Percentiles rank a stretch among this genome's conserved stretches.
These are phyloP conservation scores for Setomelanomma holmii DNA, from an alignment of 2,329 filamentous ascomycete species.

Conservation along the genomic window DNA sequence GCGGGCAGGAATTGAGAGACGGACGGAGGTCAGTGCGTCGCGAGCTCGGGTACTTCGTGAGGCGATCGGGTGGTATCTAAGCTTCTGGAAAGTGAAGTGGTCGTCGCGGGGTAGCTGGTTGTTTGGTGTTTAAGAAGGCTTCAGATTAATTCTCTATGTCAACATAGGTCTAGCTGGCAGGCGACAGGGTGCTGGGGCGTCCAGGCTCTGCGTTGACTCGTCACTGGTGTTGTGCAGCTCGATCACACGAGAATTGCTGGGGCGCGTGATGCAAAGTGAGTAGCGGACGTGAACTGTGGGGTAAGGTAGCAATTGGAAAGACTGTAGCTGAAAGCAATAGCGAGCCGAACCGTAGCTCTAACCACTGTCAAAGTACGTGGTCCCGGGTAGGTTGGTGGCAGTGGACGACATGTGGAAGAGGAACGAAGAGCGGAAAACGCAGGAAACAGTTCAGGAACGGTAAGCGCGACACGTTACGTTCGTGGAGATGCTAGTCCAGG, in stretches of 20 bases:
- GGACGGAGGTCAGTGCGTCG: conserved; percentile 7
- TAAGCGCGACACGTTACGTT: conserved; percentile 44
- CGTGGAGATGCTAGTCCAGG: conserved; percentile 32
- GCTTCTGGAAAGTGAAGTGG: background rate
- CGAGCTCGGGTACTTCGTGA: conserved; percentile 8
- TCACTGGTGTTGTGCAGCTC: conserved; percentile 11
- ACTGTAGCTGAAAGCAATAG: conserved; percentile 28
- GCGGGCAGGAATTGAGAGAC: background rate
- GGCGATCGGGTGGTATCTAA: background rate
- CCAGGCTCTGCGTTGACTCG: conserved; percentile 12
- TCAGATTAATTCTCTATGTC: conserved; percentile 26
- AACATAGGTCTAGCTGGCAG: conserved; percentile 21
- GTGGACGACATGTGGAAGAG: conserved; percentile 47
- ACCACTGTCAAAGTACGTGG: conserved; percentile 48
- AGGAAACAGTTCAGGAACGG: conserved; percentile 29
- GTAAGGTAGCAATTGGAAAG: conserved; percentile 33
- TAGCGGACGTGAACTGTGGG: conserved; percentile 32
- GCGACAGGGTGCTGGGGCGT: conserved; percentile 14
- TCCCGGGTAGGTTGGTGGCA: conserved; percentile 41
- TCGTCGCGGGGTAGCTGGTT: conserved; percentile 27
- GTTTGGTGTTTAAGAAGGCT: conserved; percentile 16
- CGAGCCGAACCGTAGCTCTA: conserved; percentile 38
- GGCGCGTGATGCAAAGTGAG: conserved; percentile 25
- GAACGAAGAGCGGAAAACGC: conserved; percentile 19
- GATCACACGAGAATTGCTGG: conserved; percentile 20